phyloP scores from a whole-genome alignment of 352 stramenopile genomes.

The Pythium biforme region DNA sequence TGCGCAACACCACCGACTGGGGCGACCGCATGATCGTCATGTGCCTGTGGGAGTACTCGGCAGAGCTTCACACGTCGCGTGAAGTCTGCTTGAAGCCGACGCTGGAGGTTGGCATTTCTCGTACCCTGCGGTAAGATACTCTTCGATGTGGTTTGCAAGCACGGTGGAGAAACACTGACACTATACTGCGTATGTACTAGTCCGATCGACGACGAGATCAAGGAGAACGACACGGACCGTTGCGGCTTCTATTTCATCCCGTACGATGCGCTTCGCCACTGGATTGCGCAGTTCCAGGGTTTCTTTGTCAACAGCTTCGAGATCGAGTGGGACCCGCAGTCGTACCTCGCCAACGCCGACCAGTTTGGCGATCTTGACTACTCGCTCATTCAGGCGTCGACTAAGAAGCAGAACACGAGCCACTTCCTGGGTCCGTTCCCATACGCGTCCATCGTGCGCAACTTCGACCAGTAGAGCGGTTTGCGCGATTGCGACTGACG shows the following conservation, averaged over 20 bases:
- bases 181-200: constrained; percentile 8
- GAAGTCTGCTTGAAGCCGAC: constrained; percentile 74
- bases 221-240: constrained; percentile 72
- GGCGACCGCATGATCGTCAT: constrained; percentile 82
- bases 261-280: constrained; percentile 69
- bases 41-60: constrained; percentile 81
- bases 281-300: constrained; percentile 75
- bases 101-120: constrained; percentile 67
- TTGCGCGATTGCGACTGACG: not conserved
- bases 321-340: constrained; percentile 66
- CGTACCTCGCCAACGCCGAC: constrained; percentile 60
- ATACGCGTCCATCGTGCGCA: constrained; percentile 59
- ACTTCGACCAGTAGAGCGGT: constrained; percentile 31
- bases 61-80: constrained; percentile 36
- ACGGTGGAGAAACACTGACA: not conserved
- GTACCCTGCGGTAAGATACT: constrained; percentile 39
- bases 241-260: constrained; percentile 87
- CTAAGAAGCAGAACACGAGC: constrained; percentile 68
- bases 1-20: constrained; percentile 79
- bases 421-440: constrained; percentile 74
- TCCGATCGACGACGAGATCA: constrained; percentile 51
- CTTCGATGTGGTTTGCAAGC: not conserved
- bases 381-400: constrained; percentile 57
- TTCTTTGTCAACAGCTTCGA: constrained; percentile 87
- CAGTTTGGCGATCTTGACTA: constrained; percentile 59